Conservation (phyloP, 2,329 filamentous ascomycete species). For the Fusarium compactum region DNA sequence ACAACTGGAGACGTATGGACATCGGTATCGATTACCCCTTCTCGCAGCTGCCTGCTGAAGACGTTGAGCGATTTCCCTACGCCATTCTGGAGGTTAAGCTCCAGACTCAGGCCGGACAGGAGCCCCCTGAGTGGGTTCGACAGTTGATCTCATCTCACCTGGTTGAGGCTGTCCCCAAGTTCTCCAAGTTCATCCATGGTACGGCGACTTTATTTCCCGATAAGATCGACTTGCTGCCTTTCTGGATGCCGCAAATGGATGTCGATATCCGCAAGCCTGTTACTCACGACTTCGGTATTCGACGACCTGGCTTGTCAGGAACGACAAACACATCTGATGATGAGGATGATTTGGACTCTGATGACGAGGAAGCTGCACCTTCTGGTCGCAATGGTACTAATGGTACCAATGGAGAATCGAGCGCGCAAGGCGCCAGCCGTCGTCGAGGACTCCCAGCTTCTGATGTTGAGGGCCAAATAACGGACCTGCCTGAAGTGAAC, state of each 20-base stretch:
- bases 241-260: conserved; percentile 99
- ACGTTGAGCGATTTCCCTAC: conserved; percentile 93
- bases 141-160: conserved; percentile 93
- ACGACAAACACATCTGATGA: conserved; percentile 83
- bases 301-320: conserved; percentile 79
- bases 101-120: conserved; percentile 94
- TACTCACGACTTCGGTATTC: conserved; percentile 90
- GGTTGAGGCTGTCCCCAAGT: conserved; percentile 98
- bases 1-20: conserved; percentile 97
- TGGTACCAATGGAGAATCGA: conserved; percentile 53
- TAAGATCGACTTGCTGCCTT: conserved; percentile 90
- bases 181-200: conserved; percentile 99
- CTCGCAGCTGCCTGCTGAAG: conserved; percentile 84
- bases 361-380: conserved; percentile 66
- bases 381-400: conserved; percentile 39
- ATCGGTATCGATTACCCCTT: conserved; percentile 98
- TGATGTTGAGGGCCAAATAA: conserved; percentile 88
- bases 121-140: conserved; percentile 95
- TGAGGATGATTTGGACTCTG: conserved; percentile 77
- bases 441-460: conserved; percentile 57
- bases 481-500: conserved; percentile 67
- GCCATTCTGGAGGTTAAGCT: conserved; percentile 97
- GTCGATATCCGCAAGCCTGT: conserved; percentile 95
- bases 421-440: conserved; percentile 52
- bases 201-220: conserved; percentile 88